phyloP scores from a whole-genome alignment of 2,329 filamentous ascomycete species.

The Penicillium rolfsii region DNA sequence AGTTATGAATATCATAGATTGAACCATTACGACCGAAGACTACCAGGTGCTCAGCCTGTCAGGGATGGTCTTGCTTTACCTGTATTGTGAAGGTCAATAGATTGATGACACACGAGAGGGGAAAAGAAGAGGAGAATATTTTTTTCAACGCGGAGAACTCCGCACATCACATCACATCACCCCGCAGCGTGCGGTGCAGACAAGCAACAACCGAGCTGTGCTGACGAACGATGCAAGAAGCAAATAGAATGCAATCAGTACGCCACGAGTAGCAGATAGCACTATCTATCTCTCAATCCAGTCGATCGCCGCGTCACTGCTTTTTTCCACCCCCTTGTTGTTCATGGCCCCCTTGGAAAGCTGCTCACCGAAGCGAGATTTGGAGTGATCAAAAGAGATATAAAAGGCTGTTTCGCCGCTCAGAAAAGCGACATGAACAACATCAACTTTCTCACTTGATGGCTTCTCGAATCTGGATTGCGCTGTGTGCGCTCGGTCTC shows the following conservation, averaged over 20 bases:
- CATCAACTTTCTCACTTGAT: conserved; percentile 12
- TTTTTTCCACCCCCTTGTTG: conserved; percentile 6
- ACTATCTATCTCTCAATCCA: not conserved
- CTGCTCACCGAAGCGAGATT: conserved; percentile 5
- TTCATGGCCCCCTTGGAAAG: not conserved
- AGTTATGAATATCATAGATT: not conserved
- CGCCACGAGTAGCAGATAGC: not conserved
- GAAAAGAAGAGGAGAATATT: not conserved
- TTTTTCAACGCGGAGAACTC: not conserved
- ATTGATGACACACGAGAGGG: not conserved
- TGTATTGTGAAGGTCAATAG: not conserved
- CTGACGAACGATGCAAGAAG: not conserved
- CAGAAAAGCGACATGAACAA: not conserved
- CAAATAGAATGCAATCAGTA: not conserved
- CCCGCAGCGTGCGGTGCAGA: not conserved
- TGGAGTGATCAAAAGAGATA: not conserved
- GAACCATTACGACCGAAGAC: not conserved
- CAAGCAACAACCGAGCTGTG: not conserved
- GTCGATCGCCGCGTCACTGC: conserved; percentile 12
- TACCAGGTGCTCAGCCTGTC: no score
- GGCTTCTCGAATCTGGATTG: conserved; percentile 25
- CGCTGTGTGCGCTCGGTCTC: conserved; percentile 28
- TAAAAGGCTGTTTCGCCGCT: conserved; percentile 15
- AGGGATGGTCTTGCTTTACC: not conserved
- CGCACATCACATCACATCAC: conserved; percentile 2